Base-by-base conservation (phyloP, 495 filamentous ascomycete genomes). In the Cercophora sp. region DNA sequence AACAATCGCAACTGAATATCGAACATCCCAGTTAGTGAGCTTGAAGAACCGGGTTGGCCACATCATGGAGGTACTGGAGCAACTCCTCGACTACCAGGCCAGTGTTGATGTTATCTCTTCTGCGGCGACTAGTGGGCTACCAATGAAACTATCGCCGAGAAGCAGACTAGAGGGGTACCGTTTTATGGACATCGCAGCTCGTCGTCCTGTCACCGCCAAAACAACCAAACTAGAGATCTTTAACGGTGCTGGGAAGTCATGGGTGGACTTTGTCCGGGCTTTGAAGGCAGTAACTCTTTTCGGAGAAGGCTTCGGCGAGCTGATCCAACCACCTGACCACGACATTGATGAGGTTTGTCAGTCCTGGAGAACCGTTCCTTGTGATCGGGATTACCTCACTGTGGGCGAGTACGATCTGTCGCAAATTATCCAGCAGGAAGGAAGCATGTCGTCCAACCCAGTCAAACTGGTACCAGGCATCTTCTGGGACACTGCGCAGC, bases 301-400 rank as follows among this genome's bases (percentile, higher is more conserved):
- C n/a, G 52, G 52, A 6, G 52, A 55, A 19, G 52, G 52, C 1
- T 55, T 55, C 18, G 52, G 52, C 0, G 37, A 55, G 2, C 37
- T 55, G n/a, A 13, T 55, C 4, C n/a, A 18, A 6, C 35, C 44
- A 13, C 13, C 13, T 4, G 25, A 3, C 10, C 19, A 10, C 5
- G 4, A n/a, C n/a, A n/a, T n/a, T n/a, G n/a, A n/a, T n/a, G n/a
- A n/a, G n/a, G 3, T 49, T 36, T 23, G 1, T 15, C 3, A 19
- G 27, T n/a, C n/a, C 1, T 55, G 45, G 52, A 27, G 36, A 1
- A 44, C n/a, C 5, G 8, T 55, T 1, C 52, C 52, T 8, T 36
- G 19, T 1, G 15, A 36, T 11, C 36, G 19, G 15, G 36, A 55
- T 31, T 43, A 55, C 11, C 45, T 55, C 5, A 46, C 52, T 20